phyloP scores from a whole-genome alignment of 2,329 filamentous ascomycete species.

The Pestalotiopsis sp. region DNA sequence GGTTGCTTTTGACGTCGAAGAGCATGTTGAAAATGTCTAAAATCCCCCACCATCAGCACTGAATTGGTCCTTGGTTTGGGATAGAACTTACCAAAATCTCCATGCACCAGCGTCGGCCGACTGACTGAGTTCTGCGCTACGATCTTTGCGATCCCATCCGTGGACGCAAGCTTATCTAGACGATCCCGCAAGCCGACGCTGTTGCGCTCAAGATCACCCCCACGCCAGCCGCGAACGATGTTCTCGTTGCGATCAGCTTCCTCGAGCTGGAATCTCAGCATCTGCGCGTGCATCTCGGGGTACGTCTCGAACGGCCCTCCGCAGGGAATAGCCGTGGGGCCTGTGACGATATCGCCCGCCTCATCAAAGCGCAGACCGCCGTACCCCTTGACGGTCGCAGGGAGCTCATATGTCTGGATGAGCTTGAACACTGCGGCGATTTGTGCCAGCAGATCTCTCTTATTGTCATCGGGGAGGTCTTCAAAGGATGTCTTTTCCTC shows the following conservation, averaged over 20 bases:
- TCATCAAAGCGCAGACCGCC: not conserved
- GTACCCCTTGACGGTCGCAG: not conserved
- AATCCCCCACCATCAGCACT: not conserved
- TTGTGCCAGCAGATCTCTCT: not conserved
- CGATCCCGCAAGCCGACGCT: not conserved
- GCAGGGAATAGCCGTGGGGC: not conserved
- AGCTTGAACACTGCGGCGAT: not conserved
- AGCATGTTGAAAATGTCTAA: not conserved
- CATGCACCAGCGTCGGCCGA: not conserved
- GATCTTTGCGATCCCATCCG: not conserved
- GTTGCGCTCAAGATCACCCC: not conserved
- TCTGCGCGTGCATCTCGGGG: not conserved
- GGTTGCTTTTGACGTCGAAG: not conserved
- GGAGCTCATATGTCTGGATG: not conserved
- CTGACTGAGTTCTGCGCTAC: not conserved
- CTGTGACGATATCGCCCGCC: not conserved
- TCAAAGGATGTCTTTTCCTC: not conserved
- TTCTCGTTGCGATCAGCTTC: not conserved
- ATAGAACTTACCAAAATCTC: conserved; percentile 1
- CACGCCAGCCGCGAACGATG: not conserved
- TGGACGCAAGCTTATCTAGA: not conserved
- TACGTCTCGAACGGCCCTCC: not conserved
- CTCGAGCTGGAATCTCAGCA: not conserved
- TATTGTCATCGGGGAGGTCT: not conserved
- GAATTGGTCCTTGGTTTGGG: not conserved